Percentiles rank a stretch among this genome's conserved stretches.
Evolutionary conservation across 23 red algal species (phyloP).

Genomic region (Gracilaria domingensis): DNA sequence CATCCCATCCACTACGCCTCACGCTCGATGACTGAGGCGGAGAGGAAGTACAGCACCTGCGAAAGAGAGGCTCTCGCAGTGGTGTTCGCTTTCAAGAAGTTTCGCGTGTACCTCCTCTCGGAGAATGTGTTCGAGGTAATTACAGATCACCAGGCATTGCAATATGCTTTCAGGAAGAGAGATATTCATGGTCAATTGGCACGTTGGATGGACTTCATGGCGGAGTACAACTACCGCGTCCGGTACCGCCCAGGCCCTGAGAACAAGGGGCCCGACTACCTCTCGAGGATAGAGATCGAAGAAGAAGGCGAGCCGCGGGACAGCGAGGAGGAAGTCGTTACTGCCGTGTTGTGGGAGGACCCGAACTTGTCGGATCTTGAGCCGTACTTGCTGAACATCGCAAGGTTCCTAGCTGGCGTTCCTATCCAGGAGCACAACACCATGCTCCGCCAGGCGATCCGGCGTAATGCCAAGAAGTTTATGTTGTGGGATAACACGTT

Average conservation of each 20-base stretch:
- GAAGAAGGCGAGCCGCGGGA: background rate
- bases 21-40: too few relatives aligned
- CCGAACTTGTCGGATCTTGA: too few relatives aligned
- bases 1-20: too few relatives aligned
- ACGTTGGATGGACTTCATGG: too few relatives aligned
- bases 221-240: too few relatives aligned
- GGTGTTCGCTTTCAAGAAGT: constrained; percentile 8
- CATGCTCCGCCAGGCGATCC: background rate
- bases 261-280: constrained; percentile 21
- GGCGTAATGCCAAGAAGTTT: constrained; percentile 20
- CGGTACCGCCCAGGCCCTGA: too few relatives aligned
- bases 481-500: constrained; percentile 47
- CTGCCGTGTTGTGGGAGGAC: background rate
- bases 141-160: background rate
- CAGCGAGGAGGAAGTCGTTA: background rate
- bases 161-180: constrained; percentile 7
- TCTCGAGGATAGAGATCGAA: background rate
- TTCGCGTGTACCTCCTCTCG: constrained; percentile 22
- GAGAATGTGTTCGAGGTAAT: background rate
- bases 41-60: background rate
- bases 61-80: constrained; percentile 19
- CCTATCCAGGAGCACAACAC: background rate
- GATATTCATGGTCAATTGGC: constrained; percentile 13
- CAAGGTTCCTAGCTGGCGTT: too few relatives aligned
- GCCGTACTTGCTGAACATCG: too few relatives aligned